These are phyloP conservation scores for Eruca vesicaria DNA, from an alignment of 441 rosid genomes.

Conservation along the genomic window DNA sequence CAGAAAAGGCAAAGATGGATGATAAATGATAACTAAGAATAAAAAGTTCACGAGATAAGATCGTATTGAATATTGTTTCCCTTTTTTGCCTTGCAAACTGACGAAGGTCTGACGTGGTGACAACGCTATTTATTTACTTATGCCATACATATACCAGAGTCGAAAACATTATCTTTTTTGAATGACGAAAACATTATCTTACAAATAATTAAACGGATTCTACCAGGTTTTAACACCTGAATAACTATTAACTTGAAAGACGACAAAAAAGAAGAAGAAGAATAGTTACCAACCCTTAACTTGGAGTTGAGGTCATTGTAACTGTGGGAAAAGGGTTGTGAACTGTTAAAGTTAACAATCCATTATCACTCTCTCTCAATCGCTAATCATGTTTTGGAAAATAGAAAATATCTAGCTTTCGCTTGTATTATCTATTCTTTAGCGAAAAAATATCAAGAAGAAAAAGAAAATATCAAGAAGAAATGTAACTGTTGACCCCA, in stretches of 20 bases:
- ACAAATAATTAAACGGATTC: background rate
- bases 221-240: background rate
- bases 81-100: background rate
- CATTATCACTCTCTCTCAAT: background rate
- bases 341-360: background rate
- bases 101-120: conserved; percentile 1
- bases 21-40: conserved; percentile 7
- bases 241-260: no score
- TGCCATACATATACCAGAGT: background rate
- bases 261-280: no score
- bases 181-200: no score
- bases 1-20: no score
- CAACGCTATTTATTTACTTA: background rate
- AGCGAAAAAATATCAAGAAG: background rate
- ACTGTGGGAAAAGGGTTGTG: background rate
- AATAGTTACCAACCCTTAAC: background rate
- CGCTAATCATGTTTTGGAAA: background rate
- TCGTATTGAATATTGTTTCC: background rate
- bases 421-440: background rate
- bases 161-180: no score
- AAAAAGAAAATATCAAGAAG: background rate
- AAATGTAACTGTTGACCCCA: background rate
- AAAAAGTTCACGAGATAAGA: conserved; percentile 10
- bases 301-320: background rate
- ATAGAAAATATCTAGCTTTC: background rate